Percentiles rank a stretch among this genome's conserved stretches.
Evolutionary conservation across 2,329 filamentous ascomycete species (phyloP).

Genomic region (Trichophyton simii): DNA sequence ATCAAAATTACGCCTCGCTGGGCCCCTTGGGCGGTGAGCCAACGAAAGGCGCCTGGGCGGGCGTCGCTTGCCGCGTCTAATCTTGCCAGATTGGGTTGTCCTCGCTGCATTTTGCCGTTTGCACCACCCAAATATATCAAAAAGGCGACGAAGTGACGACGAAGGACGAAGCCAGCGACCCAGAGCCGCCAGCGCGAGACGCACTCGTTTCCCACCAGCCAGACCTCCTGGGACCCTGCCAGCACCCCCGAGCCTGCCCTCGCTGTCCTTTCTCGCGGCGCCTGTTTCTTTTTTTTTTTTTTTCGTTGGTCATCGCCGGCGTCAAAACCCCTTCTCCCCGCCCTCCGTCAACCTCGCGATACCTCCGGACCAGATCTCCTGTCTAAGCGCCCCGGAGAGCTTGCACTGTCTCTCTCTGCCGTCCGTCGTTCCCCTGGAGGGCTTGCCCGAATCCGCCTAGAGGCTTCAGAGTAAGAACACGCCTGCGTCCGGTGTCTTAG

Average conservation of each 20-base stretch:
- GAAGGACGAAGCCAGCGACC: neutral
- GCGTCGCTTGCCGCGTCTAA: constrained; percentile 14
- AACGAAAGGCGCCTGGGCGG: neutral
- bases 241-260: neutral
- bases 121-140: constrained; percentile 10
- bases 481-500: too few relatives aligned
- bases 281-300: neutral
- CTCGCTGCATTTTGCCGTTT: constrained; percentile 13
- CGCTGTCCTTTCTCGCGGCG: neutral
- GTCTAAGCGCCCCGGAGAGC: neutral
- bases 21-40: constrained; percentile 8
- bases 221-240: neutral
- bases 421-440: neutral
- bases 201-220: neutral
- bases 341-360: neutral
- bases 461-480: neutral
- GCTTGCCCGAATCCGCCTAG: neutral
- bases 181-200: constrained; percentile 2
- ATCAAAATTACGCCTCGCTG: neutral
- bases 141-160: neutral
- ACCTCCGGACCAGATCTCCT: neutral
- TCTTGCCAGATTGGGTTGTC: constrained; percentile 10
- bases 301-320: neutral
- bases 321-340: constrained; percentile 1
- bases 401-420: neutral